A percentile compares a stretch with the other conserved stretches of the same genome.
phyloP scores from a whole-genome alignment of 768 basidiomycete species.

The Pisolithus tinctorius region DNA sequence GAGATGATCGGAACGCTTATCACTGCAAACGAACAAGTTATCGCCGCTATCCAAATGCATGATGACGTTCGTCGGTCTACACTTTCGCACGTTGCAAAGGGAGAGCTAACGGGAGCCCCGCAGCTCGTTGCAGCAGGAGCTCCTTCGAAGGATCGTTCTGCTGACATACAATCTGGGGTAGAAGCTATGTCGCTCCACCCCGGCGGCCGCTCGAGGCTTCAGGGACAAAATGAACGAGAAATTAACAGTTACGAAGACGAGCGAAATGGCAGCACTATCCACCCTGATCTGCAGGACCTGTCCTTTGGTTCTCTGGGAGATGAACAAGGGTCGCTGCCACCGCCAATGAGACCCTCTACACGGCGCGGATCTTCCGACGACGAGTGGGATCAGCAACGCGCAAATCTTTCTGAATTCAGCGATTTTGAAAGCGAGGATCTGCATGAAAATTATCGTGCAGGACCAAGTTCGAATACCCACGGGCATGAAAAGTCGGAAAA shows the following conservation, averaged over 20 bases:
- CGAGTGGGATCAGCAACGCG: constrained; percentile 40
- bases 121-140: constrained; percentile 35
- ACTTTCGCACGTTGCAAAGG: background rate
- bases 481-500: constrained; percentile 28
- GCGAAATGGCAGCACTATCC: constrained; percentile 27
- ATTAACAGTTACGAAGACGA: constrained; percentile 19
- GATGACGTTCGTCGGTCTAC: constrained; percentile 48
- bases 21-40: constrained; percentile 89
- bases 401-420: constrained; percentile 88
- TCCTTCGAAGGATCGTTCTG: constrained; percentile 31
- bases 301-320: constrained; percentile 62
- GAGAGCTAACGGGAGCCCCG: constrained; percentile 1
- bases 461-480: constrained; percentile 27
- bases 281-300: constrained; percentile 86
- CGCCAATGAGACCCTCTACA: constrained; percentile 54
- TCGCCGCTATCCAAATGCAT: constrained; percentile 79
- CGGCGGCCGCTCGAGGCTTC: constrained; percentile 47
- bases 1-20: constrained; percentile 93
- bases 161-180: constrained; percentile 40
- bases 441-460: constrained; percentile 26
- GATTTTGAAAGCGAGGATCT: constrained; percentile 83
- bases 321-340: constrained; percentile 47
- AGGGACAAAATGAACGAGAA: constrained; percentile 37
- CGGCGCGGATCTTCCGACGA: constrained; percentile 35
- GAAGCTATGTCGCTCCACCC: constrained; percentile 46